Evolutionary conservation across 768 basidiomycete genomes (phyloP).

Genomic region (Filobasidium floriforme): DNA sequence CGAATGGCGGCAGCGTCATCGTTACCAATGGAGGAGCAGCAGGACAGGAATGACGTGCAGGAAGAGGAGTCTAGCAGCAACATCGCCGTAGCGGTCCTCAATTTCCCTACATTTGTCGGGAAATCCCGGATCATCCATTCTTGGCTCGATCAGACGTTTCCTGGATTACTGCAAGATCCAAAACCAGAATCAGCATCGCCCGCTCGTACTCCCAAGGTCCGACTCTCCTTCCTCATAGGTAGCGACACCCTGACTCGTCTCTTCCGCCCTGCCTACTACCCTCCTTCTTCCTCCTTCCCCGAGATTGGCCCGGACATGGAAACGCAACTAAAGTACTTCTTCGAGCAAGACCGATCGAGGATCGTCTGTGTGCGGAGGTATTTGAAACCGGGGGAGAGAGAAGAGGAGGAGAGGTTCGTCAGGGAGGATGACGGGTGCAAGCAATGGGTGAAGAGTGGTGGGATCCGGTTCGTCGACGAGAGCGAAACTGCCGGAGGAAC

Average conservation of each 20-base stretch:
- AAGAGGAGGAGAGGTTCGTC: constrained; percentile 49
- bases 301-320: constrained; percentile 38
- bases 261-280: constrained; percentile 68
- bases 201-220: too few relatives aligned
- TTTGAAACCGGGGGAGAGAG: constrained; percentile 25
- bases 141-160: constrained; percentile 19
- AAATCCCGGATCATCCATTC: constrained; percentile 60
- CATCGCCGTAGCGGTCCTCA: constrained; percentile 69
- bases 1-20: neutral
- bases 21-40: neutral
- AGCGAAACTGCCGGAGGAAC: too few relatives aligned
- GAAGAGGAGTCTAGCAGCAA: constrained; percentile 42
- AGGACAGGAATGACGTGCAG: neutral
- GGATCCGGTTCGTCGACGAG: too few relatives aligned
- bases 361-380: constrained; percentile 62
- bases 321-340: constrained; percentile 12
- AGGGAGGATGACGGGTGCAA: constrained; percentile 38
- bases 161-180: neutral
- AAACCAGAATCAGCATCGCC: neutral
- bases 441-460: neutral
- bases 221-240: constrained; percentile 68
- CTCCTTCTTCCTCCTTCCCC: constrained; percentile 53
- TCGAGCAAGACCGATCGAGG: constrained; percentile 51
- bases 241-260: constrained; percentile 78
- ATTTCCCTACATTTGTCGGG: constrained; percentile 80